A percentile compares a stretch with the other conserved stretches of the same genome.
Conservation (phyloP, 116 monocot species). For the Trichopus zeylanicus region DNA sequence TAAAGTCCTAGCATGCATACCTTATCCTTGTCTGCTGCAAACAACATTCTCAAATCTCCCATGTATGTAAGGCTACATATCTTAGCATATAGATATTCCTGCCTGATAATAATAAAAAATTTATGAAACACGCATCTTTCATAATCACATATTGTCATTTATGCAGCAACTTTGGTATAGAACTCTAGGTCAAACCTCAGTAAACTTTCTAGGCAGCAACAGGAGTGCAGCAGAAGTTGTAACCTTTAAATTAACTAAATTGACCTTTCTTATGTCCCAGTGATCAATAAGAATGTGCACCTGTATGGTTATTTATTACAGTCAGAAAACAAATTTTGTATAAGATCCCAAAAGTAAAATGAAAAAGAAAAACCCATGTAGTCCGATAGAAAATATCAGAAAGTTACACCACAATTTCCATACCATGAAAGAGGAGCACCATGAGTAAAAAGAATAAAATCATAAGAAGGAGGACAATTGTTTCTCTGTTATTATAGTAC, state of each 20-base stretch:
- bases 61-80: conserved; percentile 91
- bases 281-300: conserved; percentile 75
- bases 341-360: too few relatives aligned
- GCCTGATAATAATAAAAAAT: conserved; percentile 6
- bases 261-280: conserved; percentile 71
- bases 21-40: conserved; percentile 97
- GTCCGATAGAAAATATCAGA: too few relatives aligned
- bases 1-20: too few relatives aligned
- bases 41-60: conserved; percentile 94
- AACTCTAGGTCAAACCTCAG: conserved; percentile 47
- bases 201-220: conserved; percentile 67
- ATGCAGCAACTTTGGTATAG: not conserved
- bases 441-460: too few relatives aligned
- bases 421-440: too few relatives aligned
- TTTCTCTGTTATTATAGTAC: too few relatives aligned
- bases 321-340: too few relatives aligned
- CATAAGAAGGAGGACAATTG: too few relatives aligned
- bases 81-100: conserved; percentile 89
- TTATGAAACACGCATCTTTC: not conserved
- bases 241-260: conserved; percentile 69
- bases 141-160: not conserved
- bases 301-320: conserved; percentile 19
- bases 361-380: too few relatives aligned
- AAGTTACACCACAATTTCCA: too few relatives aligned
- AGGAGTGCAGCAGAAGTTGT: conserved; percentile 73